These are phyloP conservation scores for Chiua virens DNA, from an alignment of 768 basidiomycete species.

Conservation along the genomic window DNA sequence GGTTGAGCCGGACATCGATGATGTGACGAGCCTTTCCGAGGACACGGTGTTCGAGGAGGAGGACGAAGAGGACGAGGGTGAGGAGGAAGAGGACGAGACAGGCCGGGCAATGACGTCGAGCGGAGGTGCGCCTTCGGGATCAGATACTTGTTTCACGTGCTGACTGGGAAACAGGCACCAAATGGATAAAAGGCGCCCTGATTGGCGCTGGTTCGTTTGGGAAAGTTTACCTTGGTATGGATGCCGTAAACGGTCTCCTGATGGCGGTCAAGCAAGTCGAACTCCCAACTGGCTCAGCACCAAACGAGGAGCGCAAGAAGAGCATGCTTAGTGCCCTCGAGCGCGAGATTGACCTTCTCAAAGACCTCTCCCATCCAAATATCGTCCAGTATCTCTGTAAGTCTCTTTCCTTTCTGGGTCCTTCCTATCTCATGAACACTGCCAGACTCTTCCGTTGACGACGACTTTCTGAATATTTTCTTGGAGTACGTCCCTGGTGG, in stretches of 20 bases:
- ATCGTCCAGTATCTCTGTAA: slow-evolving; percentile 97
- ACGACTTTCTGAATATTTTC: slow-evolving; percentile 91
- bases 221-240: slow-evolving; percentile 95
- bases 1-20: slow-evolving; percentile 55
- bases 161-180: slow-evolving; percentile 55
- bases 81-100: slow-evolving; percentile 50
- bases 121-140: slow-evolving; percentile 41
- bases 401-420: slow-evolving; percentile 33
- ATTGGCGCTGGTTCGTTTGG: slow-evolving; percentile 96
- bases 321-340: slow-evolving; percentile 91
- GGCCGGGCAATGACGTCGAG: slow-evolving; percentile 54
- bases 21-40: slow-evolving; percentile 46
- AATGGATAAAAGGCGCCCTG: slow-evolving; percentile 96
- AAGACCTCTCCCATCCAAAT: slow-evolving; percentile 90
- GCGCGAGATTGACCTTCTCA: slow-evolving; percentile 90
- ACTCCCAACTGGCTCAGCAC: slow-evolving; percentile 76
- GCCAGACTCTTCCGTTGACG: slow-evolving; percentile 92
- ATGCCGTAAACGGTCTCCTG: slow-evolving; percentile 81
- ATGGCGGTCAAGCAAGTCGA: slow-evolving; percentile 99
- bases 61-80: slow-evolving; percentile 50
- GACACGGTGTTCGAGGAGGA: slow-evolving; percentile 49
- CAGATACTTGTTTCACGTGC: not conserved
- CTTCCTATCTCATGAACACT: no score
- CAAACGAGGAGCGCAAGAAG: slow-evolving; percentile 91
- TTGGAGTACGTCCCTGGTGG: slow-evolving; percentile 96